Conservation (phyloP, 2,329 filamentous ascomycete species). For the Chaetomium strumarium region DNA sequence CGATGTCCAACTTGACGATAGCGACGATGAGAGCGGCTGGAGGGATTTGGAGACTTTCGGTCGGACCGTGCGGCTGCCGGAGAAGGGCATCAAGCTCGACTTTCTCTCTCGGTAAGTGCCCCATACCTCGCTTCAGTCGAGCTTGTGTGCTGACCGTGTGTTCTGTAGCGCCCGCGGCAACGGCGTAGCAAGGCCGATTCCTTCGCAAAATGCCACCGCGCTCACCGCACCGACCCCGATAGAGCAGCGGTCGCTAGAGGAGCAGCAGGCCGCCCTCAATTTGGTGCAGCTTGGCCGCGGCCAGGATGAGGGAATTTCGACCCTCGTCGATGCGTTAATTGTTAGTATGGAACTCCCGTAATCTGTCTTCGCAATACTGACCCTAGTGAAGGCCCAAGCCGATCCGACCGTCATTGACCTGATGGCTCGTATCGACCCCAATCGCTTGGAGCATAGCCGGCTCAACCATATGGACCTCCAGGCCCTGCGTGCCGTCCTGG, state of each 20-base stretch:
- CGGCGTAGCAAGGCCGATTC: conserved; percentile 16
- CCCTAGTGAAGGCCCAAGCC: conserved; percentile 36
- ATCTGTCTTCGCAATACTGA: conserved; percentile 6
- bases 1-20: conserved; percentile 59
- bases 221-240: neutral
- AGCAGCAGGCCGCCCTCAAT: conserved; percentile 62
- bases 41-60: conserved; percentile 56
- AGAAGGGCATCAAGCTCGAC: conserved; percentile 60
- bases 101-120: conserved; percentile 60
- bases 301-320: conserved; percentile 39
- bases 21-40: conserved; percentile 50
- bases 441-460: conserved; percentile 35
- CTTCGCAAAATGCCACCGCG: neutral
- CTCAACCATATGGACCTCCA: conserved; percentile 39
- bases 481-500: conserved; percentile 44
- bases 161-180: conserved; percentile 28
- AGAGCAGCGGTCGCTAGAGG: conserved; percentile 45
- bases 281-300: conserved; percentile 51
- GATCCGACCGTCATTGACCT: conserved; percentile 41
- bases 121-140: neutral
- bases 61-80: conserved; percentile 58
- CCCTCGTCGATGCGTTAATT: conserved; percentile 55
- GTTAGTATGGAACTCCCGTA: conserved; percentile 42
- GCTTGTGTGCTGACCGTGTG: conserved; percentile 5
- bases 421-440: conserved; percentile 43